These are phyloP conservation scores for Mortierella hygrophila DNA, from an alignment of 192 early-diverging fungal genomes.

Conservation along the genomic window DNA sequence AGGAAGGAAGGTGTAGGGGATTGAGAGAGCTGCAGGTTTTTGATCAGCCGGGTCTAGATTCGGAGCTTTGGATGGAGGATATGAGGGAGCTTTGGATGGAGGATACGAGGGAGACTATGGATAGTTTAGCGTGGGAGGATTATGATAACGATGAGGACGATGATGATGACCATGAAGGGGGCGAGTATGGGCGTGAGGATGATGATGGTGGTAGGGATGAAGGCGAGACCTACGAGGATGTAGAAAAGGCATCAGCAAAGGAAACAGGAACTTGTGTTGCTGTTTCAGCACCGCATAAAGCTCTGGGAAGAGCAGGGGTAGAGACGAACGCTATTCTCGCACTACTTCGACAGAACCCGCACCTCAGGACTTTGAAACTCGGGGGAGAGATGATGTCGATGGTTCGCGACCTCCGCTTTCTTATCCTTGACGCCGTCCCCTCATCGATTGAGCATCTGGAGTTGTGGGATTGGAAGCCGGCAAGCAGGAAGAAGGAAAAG, in stretches of 20 bases:
- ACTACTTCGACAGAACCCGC: not conserved
- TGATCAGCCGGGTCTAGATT: not conserved
- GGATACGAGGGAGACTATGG: not conserved
- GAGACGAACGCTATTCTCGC: not conserved
- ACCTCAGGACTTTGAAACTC: not conserved
- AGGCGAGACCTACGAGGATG: not conserved
- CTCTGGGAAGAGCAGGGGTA: not conserved
- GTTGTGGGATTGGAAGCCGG: not conserved
- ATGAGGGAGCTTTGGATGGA: not conserved
- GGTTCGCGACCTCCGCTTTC: not conserved
- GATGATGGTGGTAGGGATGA: not conserved
- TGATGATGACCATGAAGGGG: not conserved
- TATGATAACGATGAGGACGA: not conserved
- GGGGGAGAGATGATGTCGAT: conserved; percentile 7
- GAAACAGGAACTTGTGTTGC: not conserved
- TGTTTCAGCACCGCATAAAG: not conserved
- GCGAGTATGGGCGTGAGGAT: not conserved
- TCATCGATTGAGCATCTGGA: not conserved
- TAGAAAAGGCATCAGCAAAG: not conserved
- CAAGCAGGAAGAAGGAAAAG: not conserved
- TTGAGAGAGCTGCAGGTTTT: not conserved
- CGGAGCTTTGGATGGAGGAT: not conserved
- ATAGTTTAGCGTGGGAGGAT: not conserved
- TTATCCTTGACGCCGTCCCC: not conserved
- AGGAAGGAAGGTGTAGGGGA: not conserved